phyloP scores from a whole-genome alignment of 768 basidiomycete species.

The Candolleomyces efflorescens region DNA sequence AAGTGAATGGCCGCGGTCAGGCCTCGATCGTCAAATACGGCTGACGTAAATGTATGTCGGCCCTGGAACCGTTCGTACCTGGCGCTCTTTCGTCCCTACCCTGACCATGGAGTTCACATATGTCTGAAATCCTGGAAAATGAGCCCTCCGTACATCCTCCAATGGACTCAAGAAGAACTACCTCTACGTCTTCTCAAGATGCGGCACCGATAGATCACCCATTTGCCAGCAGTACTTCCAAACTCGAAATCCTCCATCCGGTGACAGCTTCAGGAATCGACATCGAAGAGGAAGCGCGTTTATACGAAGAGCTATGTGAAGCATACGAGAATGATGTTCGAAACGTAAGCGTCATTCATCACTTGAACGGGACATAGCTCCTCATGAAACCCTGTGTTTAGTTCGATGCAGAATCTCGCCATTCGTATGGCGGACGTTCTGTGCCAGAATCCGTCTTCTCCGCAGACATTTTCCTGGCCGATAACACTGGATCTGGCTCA shows the following conservation, averaged over 20 bases:
- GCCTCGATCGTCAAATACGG: too few relatives aligned
- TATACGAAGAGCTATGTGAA: constrained; percentile 60
- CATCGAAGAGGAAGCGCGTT: constrained; percentile 60
- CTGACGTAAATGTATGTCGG: too few relatives aligned
- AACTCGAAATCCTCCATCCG: constrained; percentile 49
- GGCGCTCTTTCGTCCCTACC: neutral
- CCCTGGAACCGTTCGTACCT: too few relatives aligned
- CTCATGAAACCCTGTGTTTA: neutral
- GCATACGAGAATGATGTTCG: neutral
- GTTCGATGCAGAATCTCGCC: neutral
- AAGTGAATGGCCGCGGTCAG: too few relatives aligned
- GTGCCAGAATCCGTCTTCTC: constrained; percentile 49
- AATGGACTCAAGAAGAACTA: neutral
- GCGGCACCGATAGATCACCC: constrained; percentile 29
- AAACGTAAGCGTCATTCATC: neutral
- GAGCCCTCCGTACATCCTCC: neutral
- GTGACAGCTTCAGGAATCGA: constrained; percentile 42
- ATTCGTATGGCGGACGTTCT: neutral
- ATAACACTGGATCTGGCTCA: constrained; percentile 43
- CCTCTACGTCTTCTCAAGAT: neutral
- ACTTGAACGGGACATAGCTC: neutral
- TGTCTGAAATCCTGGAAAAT: neutral
- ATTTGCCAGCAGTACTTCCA: constrained; percentile 40
- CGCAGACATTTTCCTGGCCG: constrained; percentile 65
- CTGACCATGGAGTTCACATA: neutral